Evolutionary conservation across 257 asterid genomes (phyloP).

Genomic region (Lantana camara): DNA sequence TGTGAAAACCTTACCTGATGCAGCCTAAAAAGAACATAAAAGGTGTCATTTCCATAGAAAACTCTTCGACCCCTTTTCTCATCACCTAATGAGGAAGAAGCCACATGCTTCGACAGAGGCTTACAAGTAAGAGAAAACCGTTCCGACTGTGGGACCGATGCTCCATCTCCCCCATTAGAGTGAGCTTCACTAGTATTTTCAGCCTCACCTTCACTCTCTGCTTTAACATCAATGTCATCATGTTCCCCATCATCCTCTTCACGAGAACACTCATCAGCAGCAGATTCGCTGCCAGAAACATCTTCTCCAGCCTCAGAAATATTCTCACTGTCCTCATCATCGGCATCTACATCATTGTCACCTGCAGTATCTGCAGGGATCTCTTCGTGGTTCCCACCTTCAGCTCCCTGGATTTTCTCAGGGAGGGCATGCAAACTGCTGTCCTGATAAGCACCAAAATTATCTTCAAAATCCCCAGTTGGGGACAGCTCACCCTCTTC

Average conservation of each 20-base stretch:
- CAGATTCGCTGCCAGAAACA: conserved; percentile 93
- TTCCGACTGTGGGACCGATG: conserved; percentile 59
- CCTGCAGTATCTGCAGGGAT: conserved; percentile 61
- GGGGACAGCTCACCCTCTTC: conserved; percentile 96
- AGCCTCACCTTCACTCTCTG: conserved; percentile 95
- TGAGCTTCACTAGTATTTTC: conserved; percentile 78
- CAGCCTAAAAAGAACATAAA: conserved; percentile 88
- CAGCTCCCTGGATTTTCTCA: conserved; percentile 43
- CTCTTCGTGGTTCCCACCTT: conserved; percentile 53
- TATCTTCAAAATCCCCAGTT: conserved; percentile 78
- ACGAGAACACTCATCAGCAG: conserved; percentile 82
- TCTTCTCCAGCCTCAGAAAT: conserved; percentile 81
- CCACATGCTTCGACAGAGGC: conserved; percentile 77
- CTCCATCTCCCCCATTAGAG: conserved; percentile 60
- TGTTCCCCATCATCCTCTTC: conserved; percentile 83
- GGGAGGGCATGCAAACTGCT: conserved; percentile 46
- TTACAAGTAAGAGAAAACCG: conserved; percentile 60
- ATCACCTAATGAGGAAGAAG: conserved; percentile 38
- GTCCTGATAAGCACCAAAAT: conserved; percentile 60
- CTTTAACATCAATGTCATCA: conserved; percentile 80
- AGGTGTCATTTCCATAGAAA: conserved; percentile 88
- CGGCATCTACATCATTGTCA: conserved; percentile 79
- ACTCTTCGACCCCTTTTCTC: conserved; percentile 47
- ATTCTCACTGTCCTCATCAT: conserved; percentile 89
- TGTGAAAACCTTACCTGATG: conserved; percentile 68